These are phyloP conservation scores for Juglanconis oblonga DNA, from an alignment of 2,329 filamentous ascomycete genomes.

Conservation along the genomic window DNA sequence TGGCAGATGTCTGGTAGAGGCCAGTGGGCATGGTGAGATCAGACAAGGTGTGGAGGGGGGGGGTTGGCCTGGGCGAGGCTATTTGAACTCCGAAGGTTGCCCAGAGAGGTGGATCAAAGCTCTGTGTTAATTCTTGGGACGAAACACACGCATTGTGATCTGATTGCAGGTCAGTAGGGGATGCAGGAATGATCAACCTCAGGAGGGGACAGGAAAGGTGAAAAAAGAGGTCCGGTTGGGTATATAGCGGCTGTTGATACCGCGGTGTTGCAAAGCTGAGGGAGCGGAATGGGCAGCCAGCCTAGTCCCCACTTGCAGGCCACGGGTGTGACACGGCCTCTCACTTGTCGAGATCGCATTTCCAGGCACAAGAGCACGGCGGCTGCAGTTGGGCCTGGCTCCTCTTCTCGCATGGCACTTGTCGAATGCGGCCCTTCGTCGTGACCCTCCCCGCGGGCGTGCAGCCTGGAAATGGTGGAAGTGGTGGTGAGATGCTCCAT, in stretches of 20 bases:
- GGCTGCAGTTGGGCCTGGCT: conserved; percentile 39
- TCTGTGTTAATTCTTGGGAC: conserved; percentile 31
- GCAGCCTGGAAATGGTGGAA: conserved; percentile 25
- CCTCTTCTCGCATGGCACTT: conserved; percentile 35
- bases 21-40: conserved; percentile 16
- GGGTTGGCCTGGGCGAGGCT: conserved; percentile 6
- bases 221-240: conserved; percentile 31
- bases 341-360: conserved; percentile 36
- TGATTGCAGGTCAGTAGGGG: conserved; percentile 38
- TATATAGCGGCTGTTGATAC: conserved; percentile 58
- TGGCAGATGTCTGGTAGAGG: background rate
- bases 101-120: conserved; percentile 12
- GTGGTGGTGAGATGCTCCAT: conserved; percentile 23
- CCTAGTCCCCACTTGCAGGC: no score
- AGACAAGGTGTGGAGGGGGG: conserved; percentile 10
- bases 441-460: conserved; percentile 23
- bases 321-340: conserved; percentile 35
- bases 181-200: conserved; percentile 33
- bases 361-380: conserved; percentile 29
- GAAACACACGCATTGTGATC: conserved; percentile 48
- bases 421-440: conserved; percentile 20
- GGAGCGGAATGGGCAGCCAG: conserved; percentile 39
- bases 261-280: conserved; percentile 21
- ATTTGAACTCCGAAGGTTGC: conserved; percentile 9
- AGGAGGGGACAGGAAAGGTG: background rate